phyloP scores from a whole-genome alignment of 768 basidiomycete species.

The Mycena galericulata region DNA sequence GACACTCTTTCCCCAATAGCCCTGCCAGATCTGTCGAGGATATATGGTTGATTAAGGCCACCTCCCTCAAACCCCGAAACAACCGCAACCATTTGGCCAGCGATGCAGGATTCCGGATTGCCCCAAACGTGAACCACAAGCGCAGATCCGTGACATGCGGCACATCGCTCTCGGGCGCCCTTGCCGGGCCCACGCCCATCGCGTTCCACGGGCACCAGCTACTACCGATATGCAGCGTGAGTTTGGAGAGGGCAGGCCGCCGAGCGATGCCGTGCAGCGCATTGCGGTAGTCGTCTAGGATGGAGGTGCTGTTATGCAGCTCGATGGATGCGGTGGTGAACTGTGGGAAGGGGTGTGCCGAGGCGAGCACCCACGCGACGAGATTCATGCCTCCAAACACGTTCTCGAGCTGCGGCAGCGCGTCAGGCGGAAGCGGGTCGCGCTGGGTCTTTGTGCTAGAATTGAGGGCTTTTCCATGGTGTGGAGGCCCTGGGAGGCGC shows the following conservation, averaged over 20 bases:
- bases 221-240: neutral
- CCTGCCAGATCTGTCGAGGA: neutral
- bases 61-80: neutral
- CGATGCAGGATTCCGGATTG: neutral
- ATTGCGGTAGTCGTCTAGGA: neutral
- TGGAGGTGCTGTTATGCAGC: neutral
- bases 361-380: conserved; percentile 4
- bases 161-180: neutral
- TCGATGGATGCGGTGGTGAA: conserved; percentile 7
- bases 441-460: neutral
- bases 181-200: neutral
- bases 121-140: neutral
- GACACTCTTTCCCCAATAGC: neutral
- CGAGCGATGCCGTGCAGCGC: neutral
- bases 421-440: conserved; percentile 1
- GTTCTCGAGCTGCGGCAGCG: conserved; percentile 5
- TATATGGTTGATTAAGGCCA: neutral
- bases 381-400: neutral
- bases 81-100: neutral
- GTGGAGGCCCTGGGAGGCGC: neutral
- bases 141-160: conserved; percentile 7
- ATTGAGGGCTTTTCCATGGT: neutral
- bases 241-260: neutral
- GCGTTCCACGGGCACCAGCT: conserved; percentile 10
- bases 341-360: neutral